Conservation (phyloP, 139 green algal genomes). For the Tetradesmus obliquus region DNA sequence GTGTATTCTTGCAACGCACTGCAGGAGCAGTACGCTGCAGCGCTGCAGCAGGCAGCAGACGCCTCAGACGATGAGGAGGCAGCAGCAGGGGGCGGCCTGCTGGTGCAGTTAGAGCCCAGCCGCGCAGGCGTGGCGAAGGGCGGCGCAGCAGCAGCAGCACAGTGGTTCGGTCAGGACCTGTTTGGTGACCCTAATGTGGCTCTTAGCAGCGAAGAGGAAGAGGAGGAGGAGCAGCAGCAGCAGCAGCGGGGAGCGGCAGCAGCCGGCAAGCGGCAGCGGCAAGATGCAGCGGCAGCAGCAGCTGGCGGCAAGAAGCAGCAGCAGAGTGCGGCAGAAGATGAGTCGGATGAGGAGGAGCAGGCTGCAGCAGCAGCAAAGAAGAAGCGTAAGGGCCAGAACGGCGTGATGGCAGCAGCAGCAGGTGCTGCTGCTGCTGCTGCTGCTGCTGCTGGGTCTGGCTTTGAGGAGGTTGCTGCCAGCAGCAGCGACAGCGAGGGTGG, state of each 20-base stretch:
- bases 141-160: constrained; percentile 68
- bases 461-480: neutral
- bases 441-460: neutral
- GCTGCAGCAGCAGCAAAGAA: constrained; percentile 53
- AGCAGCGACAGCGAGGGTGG: constrained; percentile 37
- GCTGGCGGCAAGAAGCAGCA: neutral
- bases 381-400: constrained; percentile 57
- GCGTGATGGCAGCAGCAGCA: constrained; percentile 28
- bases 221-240: constrained; percentile 47
- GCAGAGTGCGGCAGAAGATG: constrained; percentile 35
- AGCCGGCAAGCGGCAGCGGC: constrained; percentile 13
- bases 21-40: constrained; percentile 16
- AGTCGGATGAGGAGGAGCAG: constrained; percentile 15
- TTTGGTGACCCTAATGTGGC: constrained; percentile 74
- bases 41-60: neutral
- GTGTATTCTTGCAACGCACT: neutral
- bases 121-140: constrained; percentile 65
- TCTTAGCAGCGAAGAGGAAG: constrained; percentile 54
- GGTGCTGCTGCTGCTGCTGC: neutral
- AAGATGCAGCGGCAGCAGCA: neutral
- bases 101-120: constrained; percentile 79
- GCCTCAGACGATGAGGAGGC: constrained; percentile 39
- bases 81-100: constrained; percentile 66
- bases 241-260: constrained; percentile 12
- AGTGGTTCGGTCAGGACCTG: constrained; percentile 91